phyloP scores from a whole-genome alignment of 441 rosid species.

The Pelargonium citronellum region DNA sequence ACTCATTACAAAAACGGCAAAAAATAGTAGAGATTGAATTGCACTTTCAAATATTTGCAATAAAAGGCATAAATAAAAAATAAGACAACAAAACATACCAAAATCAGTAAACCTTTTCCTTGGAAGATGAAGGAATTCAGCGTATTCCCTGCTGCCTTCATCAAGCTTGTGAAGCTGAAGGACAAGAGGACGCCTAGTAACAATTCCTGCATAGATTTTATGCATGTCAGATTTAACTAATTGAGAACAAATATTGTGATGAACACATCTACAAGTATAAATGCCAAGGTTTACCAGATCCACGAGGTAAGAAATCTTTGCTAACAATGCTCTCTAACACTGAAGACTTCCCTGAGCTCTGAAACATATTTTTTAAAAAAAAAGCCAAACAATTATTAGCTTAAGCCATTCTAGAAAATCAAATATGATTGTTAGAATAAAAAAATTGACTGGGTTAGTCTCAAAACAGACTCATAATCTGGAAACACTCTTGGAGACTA shows the following conservation, averaged over 20 bases:
- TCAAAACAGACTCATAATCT: not conserved
- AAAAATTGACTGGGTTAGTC: not conserved
- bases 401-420: not conserved
- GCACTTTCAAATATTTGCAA: too few relatives aligned
- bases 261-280: too few relatives aligned
- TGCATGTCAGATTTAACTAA: not conserved
- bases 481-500: too few relatives aligned
- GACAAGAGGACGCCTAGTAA: constrained; percentile 90
- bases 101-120: constrained; percentile 82
- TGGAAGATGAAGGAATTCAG: constrained; percentile 90
- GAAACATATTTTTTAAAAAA: constrained; percentile 7
- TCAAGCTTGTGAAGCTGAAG: constrained; percentile 90
- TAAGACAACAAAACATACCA: constrained; percentile 34
- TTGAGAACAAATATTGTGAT: not conserved
- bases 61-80: not conserved
- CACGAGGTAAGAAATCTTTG: constrained; percentile 95
- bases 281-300: constrained; percentile 58
- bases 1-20: too few relatives aligned
- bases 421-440: not conserved
- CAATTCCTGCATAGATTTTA: constrained; percentile 57
- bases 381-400: not conserved
- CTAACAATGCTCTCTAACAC: constrained; percentile 94
- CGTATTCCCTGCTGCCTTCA: constrained; percentile 85
- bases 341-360: constrained; percentile 99
- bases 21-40: too few relatives aligned